phyloP scores from a whole-genome alignment of 257 asterid species.

The Solanum neorickii region DNA sequence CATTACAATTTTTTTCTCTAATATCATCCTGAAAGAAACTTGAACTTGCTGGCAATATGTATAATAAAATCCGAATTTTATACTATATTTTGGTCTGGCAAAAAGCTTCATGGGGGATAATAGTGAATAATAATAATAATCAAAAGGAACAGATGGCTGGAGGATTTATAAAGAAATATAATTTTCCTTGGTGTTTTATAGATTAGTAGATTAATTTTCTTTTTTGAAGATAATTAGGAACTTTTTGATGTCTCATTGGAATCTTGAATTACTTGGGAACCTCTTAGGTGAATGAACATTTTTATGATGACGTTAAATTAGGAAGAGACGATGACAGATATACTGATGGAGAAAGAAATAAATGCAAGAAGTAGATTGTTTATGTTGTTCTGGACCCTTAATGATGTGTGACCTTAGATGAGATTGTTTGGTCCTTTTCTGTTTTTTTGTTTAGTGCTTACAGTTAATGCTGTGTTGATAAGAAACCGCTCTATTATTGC shows the following conservation, averaged over 20 bases:
- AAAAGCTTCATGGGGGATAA: not conserved
- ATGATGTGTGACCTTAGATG: not conserved
- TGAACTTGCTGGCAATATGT: not conserved
- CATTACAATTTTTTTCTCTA: not conserved
- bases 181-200: not conserved
- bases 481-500: not conserved
- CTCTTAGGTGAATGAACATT: not conserved
- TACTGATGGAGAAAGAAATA: not conserved
- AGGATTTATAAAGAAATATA: not conserved
- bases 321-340: not conserved
- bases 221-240: not conserved
- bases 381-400: not conserved
- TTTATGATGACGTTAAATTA: not conserved
- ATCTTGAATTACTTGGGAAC: not conserved
- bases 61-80: not conserved
- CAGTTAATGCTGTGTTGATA: not conserved
- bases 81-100: not conserved
- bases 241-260: not conserved
- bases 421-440: not conserved
- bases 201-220: not conserved
- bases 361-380: not conserved
- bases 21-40: not conserved
- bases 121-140: not conserved
- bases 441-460: not conserved
- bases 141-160: not conserved